Evolutionary conservation across 2,329 filamentous ascomycete species (phyloP), one percentile per base, ranked within the genome.

Genomic region (Juglanconis oblonga): DNA sequence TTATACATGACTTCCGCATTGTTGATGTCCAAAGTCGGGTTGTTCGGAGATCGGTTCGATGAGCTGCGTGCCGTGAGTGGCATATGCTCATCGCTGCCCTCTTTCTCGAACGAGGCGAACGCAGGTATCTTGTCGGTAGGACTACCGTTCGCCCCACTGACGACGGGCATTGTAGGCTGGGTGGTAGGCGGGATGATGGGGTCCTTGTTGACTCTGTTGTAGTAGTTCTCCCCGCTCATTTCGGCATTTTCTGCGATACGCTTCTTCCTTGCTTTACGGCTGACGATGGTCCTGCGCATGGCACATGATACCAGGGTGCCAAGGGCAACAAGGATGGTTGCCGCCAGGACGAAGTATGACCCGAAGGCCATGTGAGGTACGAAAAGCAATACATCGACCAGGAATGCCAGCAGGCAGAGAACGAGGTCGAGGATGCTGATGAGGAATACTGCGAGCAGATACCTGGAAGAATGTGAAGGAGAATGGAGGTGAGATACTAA

Each of bases 171-270:
- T 24, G 85, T 85, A 7, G 87, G 83, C 64, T 88, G 82, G 64
- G 80, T 76, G 36, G 76, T 72, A 5, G 71, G 70, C 4, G 76
- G 71, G 2, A 76, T 72, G 3, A 74, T 68, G 40, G 79, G 71
- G 62, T 86, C 76, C 63, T 85, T 81, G 42, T 78, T 81, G 73
- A 89, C 85, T 61, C 88, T 83, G 68, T 88, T 89, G 75, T 96
- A 97, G 72, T 89, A 97, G 70, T 93, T 95, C 69, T 95, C 87
- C 33, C 94, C 94, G 72, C 91, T 98, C 93, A 98, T 98, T 72
- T 98, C 93, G 7, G 93, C 91, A 71, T 98, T 97, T 73, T 96
- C 90, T 2, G 87, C 92, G 71, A 98, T 96, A 50, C 92, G 86
- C 79, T 88, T 91, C 81, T 95, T 93, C 64, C 93, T 85, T n/a